Conservation (phyloP, 2,329 filamentous ascomycete species). For the Lasiodiplodia sp. region DNA sequence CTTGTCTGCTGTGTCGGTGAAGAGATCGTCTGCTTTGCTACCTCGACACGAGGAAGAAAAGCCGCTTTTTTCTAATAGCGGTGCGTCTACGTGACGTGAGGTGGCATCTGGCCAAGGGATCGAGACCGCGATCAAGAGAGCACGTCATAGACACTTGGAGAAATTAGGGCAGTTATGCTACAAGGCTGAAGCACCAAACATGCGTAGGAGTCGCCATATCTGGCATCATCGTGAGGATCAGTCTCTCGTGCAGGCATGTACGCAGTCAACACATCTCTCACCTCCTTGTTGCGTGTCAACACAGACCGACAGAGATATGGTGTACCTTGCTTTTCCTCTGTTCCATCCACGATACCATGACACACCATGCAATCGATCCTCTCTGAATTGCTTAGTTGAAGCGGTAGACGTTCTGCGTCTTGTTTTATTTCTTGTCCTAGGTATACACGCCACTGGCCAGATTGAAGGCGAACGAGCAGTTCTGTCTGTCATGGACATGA, state of each 20-base stretch:
- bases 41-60: not conserved
- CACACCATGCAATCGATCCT: no score
- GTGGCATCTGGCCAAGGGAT: not conserved
- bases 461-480: no score
- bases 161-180: not conserved
- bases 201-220: not conserved
- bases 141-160: not conserved
- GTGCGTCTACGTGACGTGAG: not conserved
- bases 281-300: not conserved
- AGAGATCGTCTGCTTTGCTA: not conserved
- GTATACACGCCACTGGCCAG: no score
- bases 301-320: not conserved
- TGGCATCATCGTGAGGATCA: not conserved
- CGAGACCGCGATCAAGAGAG: not conserved
- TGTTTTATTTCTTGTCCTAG: no score
- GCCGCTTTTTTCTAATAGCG: not conserved
- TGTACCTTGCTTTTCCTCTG: no score
- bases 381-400: no score
- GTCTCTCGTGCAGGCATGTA: not conserved
- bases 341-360: no score
- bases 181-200: not conserved
- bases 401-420: no score
- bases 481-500: no score
- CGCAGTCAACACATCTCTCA: not conserved
- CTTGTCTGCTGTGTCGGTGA: not conserved